Evolutionary conservation across 2,329 filamentous ascomycete genomes (phyloP).

Genomic region (Claviceps africana): DNA sequence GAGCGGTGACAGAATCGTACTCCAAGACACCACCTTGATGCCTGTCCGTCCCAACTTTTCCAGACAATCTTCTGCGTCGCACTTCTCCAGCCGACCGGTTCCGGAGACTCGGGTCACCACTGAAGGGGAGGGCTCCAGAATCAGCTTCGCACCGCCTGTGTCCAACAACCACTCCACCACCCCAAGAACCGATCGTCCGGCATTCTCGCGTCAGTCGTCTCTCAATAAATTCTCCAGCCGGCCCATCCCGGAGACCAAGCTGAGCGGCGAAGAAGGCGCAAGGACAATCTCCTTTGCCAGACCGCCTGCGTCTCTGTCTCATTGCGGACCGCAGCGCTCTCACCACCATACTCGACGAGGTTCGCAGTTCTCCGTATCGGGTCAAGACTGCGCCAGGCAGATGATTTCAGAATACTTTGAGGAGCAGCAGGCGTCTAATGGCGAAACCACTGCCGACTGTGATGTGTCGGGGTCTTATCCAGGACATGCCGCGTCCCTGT

Average conservation of each 20-base stretch:
- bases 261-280: conserved; percentile 37
- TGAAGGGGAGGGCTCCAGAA: conserved; percentile 44
- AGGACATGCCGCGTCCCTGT: conserved; percentile 52
- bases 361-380: conserved; percentile 19
- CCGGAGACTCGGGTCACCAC: conserved; percentile 54
- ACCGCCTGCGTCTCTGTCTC: conserved; percentile 11
- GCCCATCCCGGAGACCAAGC: conserved; percentile 45
- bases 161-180: conserved; percentile 8
- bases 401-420: conserved; percentile 24
- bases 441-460: conserved; percentile 13
- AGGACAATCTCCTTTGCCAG: conserved; percentile 52
- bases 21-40: conserved; percentile 12
- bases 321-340: conserved; percentile 7
- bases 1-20: conserved; percentile 5
- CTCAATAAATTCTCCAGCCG: conserved; percentile 47
- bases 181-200: conserved; percentile 21
- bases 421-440: conserved; percentile 2
- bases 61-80: conserved; percentile 37
- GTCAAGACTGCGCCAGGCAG: conserved; percentile 22
- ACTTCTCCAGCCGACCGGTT: conserved; percentile 60
- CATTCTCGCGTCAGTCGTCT: conserved; percentile 31
- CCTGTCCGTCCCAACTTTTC: conserved; percentile 32
- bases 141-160: conserved; percentile 49
- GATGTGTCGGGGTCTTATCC: conserved; percentile 34
- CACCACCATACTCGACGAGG: conserved; percentile 19